phyloP scores from a whole-genome alignment of 305 asterid species.

The Fraxinus sp. region DNA sequence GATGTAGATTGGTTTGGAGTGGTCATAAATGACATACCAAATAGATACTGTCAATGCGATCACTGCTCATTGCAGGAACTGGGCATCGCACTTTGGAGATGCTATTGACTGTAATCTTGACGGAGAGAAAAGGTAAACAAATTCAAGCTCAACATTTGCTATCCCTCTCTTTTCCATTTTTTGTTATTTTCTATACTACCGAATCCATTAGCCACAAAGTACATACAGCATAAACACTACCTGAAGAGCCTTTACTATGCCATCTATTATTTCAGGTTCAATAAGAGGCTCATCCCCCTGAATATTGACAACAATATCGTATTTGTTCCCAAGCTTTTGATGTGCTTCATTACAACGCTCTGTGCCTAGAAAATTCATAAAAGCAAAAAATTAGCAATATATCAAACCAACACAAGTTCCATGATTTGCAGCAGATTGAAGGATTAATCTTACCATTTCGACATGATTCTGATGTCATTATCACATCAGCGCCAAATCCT shows the following conservation, averaged over 20 bases:
- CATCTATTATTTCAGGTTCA: slow-evolving; percentile 92
- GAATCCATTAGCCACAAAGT: slow-evolving; percentile 3
- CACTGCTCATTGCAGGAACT: not conserved
- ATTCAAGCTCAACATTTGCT: not conserved
- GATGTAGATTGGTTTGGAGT: not conserved
- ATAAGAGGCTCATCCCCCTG: slow-evolving; percentile 98
- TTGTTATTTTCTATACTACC: not conserved
- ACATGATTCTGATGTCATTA: slow-evolving; percentile 85
- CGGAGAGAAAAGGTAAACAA: not conserved
- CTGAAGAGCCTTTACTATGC: slow-evolving; percentile 83
- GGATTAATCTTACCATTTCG: slow-evolving; percentile 54
- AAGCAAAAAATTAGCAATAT: not conserved
- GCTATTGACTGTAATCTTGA: not conserved
- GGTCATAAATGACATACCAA: not conserved
- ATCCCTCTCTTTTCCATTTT: not conserved
- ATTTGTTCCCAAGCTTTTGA: slow-evolving; percentile 60
- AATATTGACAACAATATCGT: slow-evolving; percentile 87
- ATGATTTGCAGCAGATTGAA: not conserved
- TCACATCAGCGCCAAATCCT: slow-evolving; percentile 91
- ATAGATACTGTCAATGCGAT: not conserved
- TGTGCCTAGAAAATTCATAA: slow-evolving; percentile 50
- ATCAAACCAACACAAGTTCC: not conserved
- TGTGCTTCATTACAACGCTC: slow-evolving; percentile 95
- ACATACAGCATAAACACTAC: slow-evolving; percentile 24
- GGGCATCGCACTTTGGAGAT: not conserved